phyloP scores from a whole-genome alignment of 176 grass and related monocot species.

The Hyparrhenia diplandra region DNA sequence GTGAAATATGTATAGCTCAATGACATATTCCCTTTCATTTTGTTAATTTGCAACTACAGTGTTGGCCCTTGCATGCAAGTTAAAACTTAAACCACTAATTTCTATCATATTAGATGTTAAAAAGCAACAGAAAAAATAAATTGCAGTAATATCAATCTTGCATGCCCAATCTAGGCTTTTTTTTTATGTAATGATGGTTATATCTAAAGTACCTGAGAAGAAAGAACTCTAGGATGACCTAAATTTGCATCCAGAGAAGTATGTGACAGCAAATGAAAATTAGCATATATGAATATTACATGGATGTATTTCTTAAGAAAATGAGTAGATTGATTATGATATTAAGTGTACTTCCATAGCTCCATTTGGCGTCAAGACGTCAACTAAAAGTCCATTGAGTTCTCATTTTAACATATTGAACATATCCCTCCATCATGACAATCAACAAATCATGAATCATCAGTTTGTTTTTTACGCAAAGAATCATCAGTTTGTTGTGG shows the following conservation, averaged over 20 bases:
- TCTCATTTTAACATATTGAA: background rate
- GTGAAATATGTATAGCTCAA: background rate
- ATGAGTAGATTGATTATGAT: background rate
- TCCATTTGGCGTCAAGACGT: background rate
- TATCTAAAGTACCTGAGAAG: background rate
- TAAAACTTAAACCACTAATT: background rate
- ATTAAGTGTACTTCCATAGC: background rate
- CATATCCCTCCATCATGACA: slow-evolving; percentile 1
- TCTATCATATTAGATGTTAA: background rate
- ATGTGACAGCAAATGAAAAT: background rate
- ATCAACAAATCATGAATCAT: slow-evolving; percentile 12
- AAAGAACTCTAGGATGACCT: slow-evolving; percentile 4
- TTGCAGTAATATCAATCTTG: background rate
- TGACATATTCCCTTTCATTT: background rate
- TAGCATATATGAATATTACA: background rate
- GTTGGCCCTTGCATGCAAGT: too few relatives aligned
- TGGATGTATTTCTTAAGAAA: background rate
- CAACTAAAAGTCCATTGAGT: background rate
- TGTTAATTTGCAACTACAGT: background rate
- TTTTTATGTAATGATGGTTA: slow-evolving; percentile 2
- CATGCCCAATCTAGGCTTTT: background rate
- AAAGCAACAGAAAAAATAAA: background rate
- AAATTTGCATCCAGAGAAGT: background rate
- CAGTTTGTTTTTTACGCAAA: too few relatives aligned
- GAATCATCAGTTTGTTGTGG: background rate